Base-by-base conservation (phyloP, 768 basidiomycete species). In the Rhodocollybia butyracea region DNA sequence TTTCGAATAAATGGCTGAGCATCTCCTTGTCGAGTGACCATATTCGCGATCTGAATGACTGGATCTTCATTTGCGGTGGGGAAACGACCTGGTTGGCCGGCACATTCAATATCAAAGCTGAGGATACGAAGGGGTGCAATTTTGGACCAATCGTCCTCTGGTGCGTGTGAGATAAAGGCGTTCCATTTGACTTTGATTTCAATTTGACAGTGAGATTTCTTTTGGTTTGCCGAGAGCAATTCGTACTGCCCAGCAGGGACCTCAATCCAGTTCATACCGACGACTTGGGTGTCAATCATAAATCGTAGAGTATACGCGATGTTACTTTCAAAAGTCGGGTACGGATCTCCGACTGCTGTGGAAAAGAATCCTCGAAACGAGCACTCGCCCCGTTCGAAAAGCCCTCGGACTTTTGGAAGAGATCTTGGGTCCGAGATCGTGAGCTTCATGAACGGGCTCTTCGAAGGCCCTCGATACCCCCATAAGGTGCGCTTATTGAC, bases 241-340 rank as follows among this genome's bases (percentile, higher is more conserved):
- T 76, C 75, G 65, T 97, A 99, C 61, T 84, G 84, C 2, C 91
- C 91, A 3, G 88, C 84, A 4, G 89, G 89, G 8, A 97, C 75
- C 71, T 98, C 94, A 51, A 99, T 88, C 96, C 97, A 99, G 66
- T 98, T 98, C 97, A 99, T 98, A 8, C 97, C 97, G 46, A 95
- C 87, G 29, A 99, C 86, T 78, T 94, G 87, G 5, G 91, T 89
- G 65, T 99, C 97, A 58, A 99, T 96, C 97, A 99, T 99, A 70
- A 98, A 98, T 7, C 97, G 84, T 48, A 99, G 74, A 3, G 81
- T 85, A 64, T 92, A 99, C 0, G 83, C 84, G 53, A 99, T 91
- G 65, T 98, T 98, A 63, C 94, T 97, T 70, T 99, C 97, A 59
- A 79, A 99, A 0, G 96, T 98, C 27, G 84, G 56, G 15, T 85